A percentile compares a stretch with the other conserved stretches of the same genome.
These are phyloP conservation scores for Pogostemon cablin DNA, from an alignment of 257 asterid genomes.

Conservation along the genomic window DNA sequence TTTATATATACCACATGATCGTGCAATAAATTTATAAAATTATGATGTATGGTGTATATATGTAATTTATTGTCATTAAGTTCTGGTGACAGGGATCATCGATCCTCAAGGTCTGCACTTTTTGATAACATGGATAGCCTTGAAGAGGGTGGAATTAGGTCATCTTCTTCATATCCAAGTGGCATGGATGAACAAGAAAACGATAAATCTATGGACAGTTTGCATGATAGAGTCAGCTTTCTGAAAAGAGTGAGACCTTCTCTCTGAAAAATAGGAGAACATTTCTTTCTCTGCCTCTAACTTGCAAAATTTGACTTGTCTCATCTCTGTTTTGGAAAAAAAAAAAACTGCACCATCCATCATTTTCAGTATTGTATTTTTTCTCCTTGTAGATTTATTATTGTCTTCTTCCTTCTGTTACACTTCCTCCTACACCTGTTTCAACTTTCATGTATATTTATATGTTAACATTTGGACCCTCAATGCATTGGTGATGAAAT, in stretches of 20 bases:
- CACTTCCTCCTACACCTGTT: neutral
- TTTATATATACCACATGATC: no score
- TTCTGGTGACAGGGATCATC: conserved; percentile 69
- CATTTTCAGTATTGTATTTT: conserved; percentile 8
- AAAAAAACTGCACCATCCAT: neutral
- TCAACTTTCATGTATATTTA: neutral
- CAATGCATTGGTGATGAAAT: neutral
- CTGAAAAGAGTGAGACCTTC: conserved; percentile 64
- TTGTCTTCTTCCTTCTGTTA: neutral
- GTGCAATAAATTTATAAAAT: neutral
- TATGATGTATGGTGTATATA: conserved; percentile 3
- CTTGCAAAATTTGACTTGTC: neutral
- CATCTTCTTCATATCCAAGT: conserved; percentile 62
- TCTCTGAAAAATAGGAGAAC: neutral
- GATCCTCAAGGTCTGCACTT: conserved; percentile 71
- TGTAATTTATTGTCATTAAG: neutral
- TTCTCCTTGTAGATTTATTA: neutral
- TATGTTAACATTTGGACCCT: neutral
- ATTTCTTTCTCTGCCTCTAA: conserved; percentile 14
- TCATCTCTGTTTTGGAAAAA: conserved; percentile 1
- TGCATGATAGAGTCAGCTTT: conserved; percentile 89
- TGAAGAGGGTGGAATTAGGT: conserved; percentile 82
- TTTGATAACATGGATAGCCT: conserved; percentile 70
- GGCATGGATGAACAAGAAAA: conserved; percentile 72
- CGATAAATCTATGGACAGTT: conserved; percentile 72